Evolutionary conservation across 2,329 filamentous ascomycete species (phyloP).

Genomic region (Claviceps paspali): DNA sequence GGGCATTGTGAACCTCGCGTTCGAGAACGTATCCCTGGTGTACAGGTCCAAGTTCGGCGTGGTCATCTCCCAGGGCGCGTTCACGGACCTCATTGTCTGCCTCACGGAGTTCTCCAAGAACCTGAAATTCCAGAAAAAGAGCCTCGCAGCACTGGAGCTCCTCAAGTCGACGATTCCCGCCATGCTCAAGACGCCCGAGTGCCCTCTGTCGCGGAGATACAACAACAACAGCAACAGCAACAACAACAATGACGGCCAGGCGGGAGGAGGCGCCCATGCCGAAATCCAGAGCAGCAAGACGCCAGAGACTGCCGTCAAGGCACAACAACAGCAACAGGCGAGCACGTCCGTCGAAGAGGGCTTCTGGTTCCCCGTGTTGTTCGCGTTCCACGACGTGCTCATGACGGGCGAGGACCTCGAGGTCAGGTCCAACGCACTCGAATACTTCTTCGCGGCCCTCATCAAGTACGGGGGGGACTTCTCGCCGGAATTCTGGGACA

Average conservation of each 20-base stretch:
- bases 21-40: conserved; percentile 89
- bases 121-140: conserved; percentile 96
- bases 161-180: conserved; percentile 85
- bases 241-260: conserved; percentile 15
- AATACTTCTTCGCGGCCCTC: conserved; percentile 91
- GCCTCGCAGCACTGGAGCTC: conserved; percentile 84
- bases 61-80: conserved; percentile 90
- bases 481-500: conserved; percentile 93
- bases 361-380: conserved; percentile 96
- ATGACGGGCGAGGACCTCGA: conserved; percentile 99
- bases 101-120: conserved; percentile 99
- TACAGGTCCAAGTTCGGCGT: conserved; percentile 93
- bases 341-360: conserved; percentile 89
- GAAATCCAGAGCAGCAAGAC: conserved; percentile 27
- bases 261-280: conserved; percentile 17
- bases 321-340: conserved; percentile 32
- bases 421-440: conserved; percentile 77
- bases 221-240: conserved; percentile 13
- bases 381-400: conserved; percentile 95
- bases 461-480: conserved; percentile 84
- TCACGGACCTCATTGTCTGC: conserved; percentile 91
- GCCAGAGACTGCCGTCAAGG: conserved; percentile 30
- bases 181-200: conserved; percentile 93
- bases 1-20: conserved; percentile 89
- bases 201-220: conserved; percentile 60